Evolutionary conservation across 495 filamentous ascomycete species (phyloP), one percentile per base, ranked within the genome.

Genomic region (Annulohypoxylon stygium): DNA sequence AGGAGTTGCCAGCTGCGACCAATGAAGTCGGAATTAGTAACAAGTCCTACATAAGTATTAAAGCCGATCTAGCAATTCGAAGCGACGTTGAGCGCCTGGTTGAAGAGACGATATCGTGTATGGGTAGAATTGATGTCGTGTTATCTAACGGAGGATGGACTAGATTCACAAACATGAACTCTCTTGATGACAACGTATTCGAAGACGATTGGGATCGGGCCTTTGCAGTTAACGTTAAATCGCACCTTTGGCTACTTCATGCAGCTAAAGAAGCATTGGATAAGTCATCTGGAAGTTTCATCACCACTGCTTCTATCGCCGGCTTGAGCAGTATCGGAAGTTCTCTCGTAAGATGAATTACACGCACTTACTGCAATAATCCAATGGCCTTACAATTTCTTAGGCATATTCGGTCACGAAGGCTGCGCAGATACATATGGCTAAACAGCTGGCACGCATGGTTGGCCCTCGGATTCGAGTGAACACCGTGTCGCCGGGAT

Each of bases 121-220:
- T 33, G 50, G 50, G 50, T 33, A 54, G 50, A 33, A 54, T 54
- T 5, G 25, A 54, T n/a, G 50, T 33, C n/a, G 50, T 33, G 3
- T n/a, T 54, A 7, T 54, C 50, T 7, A 33, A 54, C 34, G 50
- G 50, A 54, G 50, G 50, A 2, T 54, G 25, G 50, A 30, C 25
- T n/a, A 54, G 50, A 3, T 54, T 54, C 25, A 54, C 25, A 5
- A 26, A 54, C 25, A 54, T 54, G 25, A 54, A 25, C 3, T 33
- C 50, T 33, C 50, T 54, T 4, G 48, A 53, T 26, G 48, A 53
- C 20, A 53, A 53, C 20, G 48, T 53, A 30, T 53, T 10, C 3
- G 48, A 53, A 53, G 48, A 53, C 14, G 48, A 53, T 53, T 53
- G 48, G 48, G 48, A 53, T 9, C 48, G 20, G 48, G 48, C 48